These are phyloP conservation scores for Chlorella sp. DNA, from an alignment of 139 green algal species.

Conservation along the genomic window DNA sequence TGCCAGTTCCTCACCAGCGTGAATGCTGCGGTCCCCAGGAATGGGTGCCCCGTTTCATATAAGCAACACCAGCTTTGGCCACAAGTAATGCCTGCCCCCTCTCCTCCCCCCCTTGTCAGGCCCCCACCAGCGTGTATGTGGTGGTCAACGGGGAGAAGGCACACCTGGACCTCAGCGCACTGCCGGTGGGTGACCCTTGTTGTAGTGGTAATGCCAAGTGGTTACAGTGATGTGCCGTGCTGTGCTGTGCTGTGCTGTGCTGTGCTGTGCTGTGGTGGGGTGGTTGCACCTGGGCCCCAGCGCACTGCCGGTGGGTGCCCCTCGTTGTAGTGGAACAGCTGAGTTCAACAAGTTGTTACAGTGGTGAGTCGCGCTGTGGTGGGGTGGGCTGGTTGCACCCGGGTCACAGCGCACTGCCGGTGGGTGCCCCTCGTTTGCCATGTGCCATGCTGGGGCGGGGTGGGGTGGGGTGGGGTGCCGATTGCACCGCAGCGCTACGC, in stretches of 20 bases:
- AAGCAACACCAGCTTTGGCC: no score
- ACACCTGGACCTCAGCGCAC: constrained; percentile 70
- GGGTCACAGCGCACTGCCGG: background rate
- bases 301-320: no score
- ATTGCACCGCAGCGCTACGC: no score
- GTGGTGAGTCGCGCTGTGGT: no score
- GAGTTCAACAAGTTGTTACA: no score
- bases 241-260: background rate
- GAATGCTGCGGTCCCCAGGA: no score
- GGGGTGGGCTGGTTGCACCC: no score
- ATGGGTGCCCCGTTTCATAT: no score
- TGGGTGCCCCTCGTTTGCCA: background rate
- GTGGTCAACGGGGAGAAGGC: constrained; percentile 78
- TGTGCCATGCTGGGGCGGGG: background rate
- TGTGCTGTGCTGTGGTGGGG: background rate
- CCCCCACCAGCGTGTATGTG: constrained; percentile 67
- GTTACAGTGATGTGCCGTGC: background rate
- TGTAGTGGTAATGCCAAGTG: no score
- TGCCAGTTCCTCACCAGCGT: no score
- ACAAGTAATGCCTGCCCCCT: no score
- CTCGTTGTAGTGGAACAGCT: no score
- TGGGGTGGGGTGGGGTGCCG: background rate
- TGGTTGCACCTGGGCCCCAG: background rate
- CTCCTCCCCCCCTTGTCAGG: background rate
- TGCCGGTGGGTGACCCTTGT: constrained; percentile 43